A percentile compares a stretch with the other conserved stretches of the same genome.
Evolutionary conservation across 1,139 yeast species (phyloP).

Genomic region (Saccharomyces hybrid): DNA sequence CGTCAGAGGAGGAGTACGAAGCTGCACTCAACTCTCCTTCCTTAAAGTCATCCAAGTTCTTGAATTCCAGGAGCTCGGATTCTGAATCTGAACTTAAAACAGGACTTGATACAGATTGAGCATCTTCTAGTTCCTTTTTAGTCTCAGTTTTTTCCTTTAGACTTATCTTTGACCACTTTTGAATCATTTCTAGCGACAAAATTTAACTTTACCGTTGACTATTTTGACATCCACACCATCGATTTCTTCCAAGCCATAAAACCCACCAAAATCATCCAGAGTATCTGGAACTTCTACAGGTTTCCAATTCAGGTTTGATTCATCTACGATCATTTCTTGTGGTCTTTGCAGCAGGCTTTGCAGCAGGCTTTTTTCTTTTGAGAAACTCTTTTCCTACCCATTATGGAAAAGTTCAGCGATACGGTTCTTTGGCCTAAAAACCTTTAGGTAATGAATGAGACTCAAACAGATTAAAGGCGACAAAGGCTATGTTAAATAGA

Average conservation of each 20-base stretch:
- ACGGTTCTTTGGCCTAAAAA: not conserved
- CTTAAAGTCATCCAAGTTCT: constrained; percentile 23
- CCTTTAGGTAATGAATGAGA: not conserved
- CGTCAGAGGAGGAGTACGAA: constrained; percentile 20
- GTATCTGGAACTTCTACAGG: constrained; percentile 76
- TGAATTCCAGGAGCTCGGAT: constrained; percentile 18
- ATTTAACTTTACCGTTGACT: constrained; percentile 52
- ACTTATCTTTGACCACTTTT: constrained; percentile 7
- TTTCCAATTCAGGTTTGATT: constrained; percentile 55
- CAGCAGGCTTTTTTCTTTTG: not conserved
- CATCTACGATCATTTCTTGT: not conserved
- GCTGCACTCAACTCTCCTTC: constrained; percentile 24
- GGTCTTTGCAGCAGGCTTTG: not conserved
- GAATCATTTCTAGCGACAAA: constrained; percentile 48
- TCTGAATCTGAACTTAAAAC: constrained; percentile 8
- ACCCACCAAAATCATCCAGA: constrained; percentile 80
- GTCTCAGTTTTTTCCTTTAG: constrained; percentile 12
- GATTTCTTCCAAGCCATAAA: constrained; percentile 85
- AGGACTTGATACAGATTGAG: not conserved
- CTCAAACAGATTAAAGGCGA: too few species aligned
- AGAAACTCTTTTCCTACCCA: constrained; percentile 4
- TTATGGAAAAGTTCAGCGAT: not conserved
- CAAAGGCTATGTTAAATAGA: not conserved
- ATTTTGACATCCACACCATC: constrained; percentile 82
- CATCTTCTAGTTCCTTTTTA: constrained; percentile 8